Conservation (phyloP, 2,329 filamentous ascomycete species). For the Scedosporium boydii region DNA sequence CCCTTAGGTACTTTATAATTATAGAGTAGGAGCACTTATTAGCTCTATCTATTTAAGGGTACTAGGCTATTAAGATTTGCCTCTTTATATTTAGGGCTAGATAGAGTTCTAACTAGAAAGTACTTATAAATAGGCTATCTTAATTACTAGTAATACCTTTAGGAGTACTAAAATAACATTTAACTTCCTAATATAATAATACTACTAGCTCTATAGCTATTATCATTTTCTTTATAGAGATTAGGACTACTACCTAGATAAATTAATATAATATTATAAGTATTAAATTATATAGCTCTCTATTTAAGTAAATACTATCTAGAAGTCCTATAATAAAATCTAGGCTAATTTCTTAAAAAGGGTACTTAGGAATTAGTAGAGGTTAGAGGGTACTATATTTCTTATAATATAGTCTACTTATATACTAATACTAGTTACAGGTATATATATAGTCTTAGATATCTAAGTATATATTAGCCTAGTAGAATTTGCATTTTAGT, state of each 20-base stretch:
- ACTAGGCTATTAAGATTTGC: not conserved
- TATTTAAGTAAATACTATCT: not conserved
- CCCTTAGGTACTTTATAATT: not conserved
- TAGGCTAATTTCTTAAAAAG: not conserved
- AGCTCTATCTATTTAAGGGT: not conserved
- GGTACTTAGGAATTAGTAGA: not conserved
- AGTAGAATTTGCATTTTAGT: not conserved
- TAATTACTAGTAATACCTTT: not conserved
- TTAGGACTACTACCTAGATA: not conserved
- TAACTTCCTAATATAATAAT: not conserved
- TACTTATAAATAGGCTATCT: not conserved
- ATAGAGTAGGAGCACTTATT: not conserved
- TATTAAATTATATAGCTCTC: not conserved
- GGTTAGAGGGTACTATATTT: not conserved
- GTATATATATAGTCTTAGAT: not conserved
- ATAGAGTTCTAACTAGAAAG: not conserved
- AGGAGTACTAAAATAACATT: not conserved
- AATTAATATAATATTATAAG: not conserved
- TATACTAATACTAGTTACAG: not conserved
- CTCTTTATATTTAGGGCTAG: not conserved
- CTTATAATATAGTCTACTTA: not conserved
- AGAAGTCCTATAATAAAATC: not conserved
- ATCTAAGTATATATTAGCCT: not conserved
- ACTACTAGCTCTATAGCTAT: not conserved
- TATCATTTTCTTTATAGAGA: not conserved